phyloP scores from a whole-genome alignment of 345 rosid species.

The Hibiscus syriacus region DNA sequence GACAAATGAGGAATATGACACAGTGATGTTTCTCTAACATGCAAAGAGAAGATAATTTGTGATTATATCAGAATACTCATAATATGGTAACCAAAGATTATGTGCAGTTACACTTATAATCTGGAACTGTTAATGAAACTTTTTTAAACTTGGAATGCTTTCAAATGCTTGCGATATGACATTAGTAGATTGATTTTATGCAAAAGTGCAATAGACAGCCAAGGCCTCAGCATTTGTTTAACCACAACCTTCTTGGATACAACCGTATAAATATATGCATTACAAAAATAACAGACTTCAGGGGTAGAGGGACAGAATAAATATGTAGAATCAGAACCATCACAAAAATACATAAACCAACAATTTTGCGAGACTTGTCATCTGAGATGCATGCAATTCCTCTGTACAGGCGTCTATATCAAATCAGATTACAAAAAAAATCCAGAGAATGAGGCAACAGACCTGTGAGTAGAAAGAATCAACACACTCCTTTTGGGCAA shows the following conservation, averaged over 20 bases:
- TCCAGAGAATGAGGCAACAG: constrained; percentile 8
- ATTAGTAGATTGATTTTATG: not conserved
- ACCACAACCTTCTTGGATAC: not conserved
- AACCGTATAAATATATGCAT: not conserved
- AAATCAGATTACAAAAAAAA: not conserved
- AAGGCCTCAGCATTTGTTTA: not conserved
- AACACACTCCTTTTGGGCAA: constrained; percentile 84
- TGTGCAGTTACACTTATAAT: not conserved
- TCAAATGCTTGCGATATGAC: not conserved
- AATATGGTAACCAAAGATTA: not conserved
- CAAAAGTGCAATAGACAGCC: not conserved
- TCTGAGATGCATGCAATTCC: not conserved
- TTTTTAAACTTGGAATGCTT: not conserved
- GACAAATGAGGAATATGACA: constrained; percentile 11
- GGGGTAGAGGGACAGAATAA: not conserved
- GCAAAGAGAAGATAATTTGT: not conserved
- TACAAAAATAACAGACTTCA: not conserved
- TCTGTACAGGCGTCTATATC: not conserved
- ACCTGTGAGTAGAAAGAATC: constrained; percentile 97
- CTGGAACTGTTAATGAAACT: not conserved
- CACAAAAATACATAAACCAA: not conserved
- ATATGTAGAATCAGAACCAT: not conserved
- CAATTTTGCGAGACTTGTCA: not conserved
- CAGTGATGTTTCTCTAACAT: not conserved
- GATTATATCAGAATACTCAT: not conserved